phyloP scores from a whole-genome alignment of 2,329 filamentous ascomycete species.

The Graphilbum sp. region DNA sequence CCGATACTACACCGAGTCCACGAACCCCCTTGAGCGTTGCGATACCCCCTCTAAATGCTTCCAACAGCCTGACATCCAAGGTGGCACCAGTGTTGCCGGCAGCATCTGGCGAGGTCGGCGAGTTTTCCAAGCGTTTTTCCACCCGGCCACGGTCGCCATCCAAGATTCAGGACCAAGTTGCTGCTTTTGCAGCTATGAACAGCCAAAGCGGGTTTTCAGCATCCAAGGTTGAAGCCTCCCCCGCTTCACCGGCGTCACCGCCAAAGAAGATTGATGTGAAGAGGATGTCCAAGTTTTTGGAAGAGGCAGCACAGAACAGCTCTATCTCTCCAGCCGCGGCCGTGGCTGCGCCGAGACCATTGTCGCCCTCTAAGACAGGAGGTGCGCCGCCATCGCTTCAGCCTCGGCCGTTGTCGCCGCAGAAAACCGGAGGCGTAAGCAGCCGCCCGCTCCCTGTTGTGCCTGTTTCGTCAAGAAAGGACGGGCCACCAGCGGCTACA shows the following conservation, averaged over 20 bases:
- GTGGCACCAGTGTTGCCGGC: slow-evolving; percentile 10
- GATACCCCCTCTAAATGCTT: slow-evolving; percentile 9
- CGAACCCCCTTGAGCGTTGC: slow-evolving; percentile 3
- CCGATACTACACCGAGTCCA: too few relatives aligned
- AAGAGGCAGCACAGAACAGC: slow-evolving; percentile 20
- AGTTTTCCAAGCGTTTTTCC: slow-evolving; percentile 10
- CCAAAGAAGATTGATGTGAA: slow-evolving; percentile 43
- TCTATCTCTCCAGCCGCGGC: slow-evolving; percentile 4
- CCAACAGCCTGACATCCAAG: slow-evolving; percentile 3
- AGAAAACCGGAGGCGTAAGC: slow-evolving; percentile 9
- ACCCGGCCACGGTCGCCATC: slow-evolving; percentile 13
- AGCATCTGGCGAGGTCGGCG: slow-evolving; percentile 10
- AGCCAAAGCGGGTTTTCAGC: slow-evolving; percentile 13
- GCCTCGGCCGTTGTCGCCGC: slow-evolving; percentile 17
- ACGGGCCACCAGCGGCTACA: not conserved
- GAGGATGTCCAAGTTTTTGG: slow-evolving; percentile 41
- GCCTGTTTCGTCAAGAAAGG: slow-evolving; percentile 2
- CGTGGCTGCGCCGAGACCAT: slow-evolving; percentile 13
- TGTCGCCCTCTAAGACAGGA: slow-evolving; percentile 16
- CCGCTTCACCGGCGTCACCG: slow-evolving; percentile 27
- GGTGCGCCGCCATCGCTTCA: slow-evolving; percentile 12
- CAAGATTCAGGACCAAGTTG: slow-evolving; percentile 18
- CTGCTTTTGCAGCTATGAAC: slow-evolving; percentile 13
- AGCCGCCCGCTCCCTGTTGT: slow-evolving; percentile 2
- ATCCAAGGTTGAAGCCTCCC: slow-evolving; percentile 16